phyloP scores from a whole-genome alignment of 139 green algal genomes.

The Monoraphidium neglectum region DNA sequence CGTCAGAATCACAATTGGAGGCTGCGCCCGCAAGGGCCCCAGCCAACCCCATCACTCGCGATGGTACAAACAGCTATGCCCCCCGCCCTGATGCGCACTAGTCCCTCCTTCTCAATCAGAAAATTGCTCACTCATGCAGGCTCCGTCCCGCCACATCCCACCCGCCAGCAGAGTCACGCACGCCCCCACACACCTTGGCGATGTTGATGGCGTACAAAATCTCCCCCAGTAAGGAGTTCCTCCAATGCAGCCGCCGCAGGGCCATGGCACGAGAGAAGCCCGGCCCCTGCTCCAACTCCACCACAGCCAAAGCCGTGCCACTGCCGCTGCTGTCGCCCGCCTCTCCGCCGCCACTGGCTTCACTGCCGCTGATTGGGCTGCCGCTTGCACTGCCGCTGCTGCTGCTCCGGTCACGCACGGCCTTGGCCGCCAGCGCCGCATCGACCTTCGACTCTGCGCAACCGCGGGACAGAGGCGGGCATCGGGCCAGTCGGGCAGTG shows the following conservation, averaged over 20 bases:
- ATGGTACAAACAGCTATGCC: not conserved
- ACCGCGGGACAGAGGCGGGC: no score
- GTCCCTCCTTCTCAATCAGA: not conserved
- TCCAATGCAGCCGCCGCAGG: constrained; percentile 65
- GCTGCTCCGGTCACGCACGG: not conserved
- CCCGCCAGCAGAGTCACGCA: not conserved
- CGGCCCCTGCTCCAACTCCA: not conserved
- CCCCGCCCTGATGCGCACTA: not conserved
- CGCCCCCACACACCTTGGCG: constrained; percentile 31
- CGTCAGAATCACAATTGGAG: not conserved
- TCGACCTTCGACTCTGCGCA: constrained; percentile 59
- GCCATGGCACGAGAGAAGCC: constrained; percentile 51
- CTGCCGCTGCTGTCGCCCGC: not conserved
- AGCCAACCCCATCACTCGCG: not conserved
- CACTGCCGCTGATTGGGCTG: constrained; percentile 10
- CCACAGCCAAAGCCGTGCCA: not conserved
- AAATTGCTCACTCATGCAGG: not conserved
- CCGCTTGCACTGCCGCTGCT: not conserved
- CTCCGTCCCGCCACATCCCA: not conserved
- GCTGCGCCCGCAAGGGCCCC: not conserved
- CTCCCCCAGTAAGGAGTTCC: constrained; percentile 52
- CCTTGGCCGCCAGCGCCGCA: constrained; percentile 31
- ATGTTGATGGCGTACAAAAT: constrained; percentile 56
- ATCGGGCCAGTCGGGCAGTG: no score
- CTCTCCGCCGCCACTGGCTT: not conserved